Conservation (phyloP, 2,329 filamentous ascomycete genomes). For the Gnomoniopsis sp. region DNA sequence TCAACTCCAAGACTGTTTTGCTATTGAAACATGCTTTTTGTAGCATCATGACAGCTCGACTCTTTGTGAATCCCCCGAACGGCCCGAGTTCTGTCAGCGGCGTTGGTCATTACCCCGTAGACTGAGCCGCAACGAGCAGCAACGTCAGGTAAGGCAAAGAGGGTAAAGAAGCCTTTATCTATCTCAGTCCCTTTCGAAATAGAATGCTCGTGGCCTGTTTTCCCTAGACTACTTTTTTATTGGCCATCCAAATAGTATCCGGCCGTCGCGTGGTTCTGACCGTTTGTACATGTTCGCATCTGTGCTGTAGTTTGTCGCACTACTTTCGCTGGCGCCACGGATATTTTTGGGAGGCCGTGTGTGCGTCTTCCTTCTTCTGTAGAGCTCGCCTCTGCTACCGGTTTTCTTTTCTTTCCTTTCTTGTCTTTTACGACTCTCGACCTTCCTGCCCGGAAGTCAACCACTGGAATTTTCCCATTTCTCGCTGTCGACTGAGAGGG, state of each 20-base stretch:
- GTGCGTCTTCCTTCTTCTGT: background rate
- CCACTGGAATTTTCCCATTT: background rate
- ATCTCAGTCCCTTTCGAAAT: background rate
- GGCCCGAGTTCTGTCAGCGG: background rate
- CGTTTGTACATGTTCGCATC: background rate
- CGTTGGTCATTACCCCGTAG: background rate
- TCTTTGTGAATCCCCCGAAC: constrained; percentile 1
- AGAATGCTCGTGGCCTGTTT: background rate
- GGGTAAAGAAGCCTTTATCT: background rate
- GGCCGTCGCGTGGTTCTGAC: background rate
- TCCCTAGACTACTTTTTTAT: background rate
- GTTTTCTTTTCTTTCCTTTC: background rate
- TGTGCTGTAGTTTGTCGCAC: background rate
- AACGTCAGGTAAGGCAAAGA: background rate
- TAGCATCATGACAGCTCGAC: background rate
- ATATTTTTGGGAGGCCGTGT: background rate
- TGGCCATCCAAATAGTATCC: background rate
- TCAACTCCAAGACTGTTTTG: background rate
- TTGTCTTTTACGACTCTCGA: background rate
- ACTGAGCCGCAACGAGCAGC: background rate
- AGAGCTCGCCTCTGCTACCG: background rate
- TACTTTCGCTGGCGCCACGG: background rate
- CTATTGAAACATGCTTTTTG: background rate
- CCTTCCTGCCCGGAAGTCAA: no score
- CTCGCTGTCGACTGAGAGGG: background rate